Conservation (phyloP, 192 early-diverging fungal genomes). For the Backusella westeae region DNA sequence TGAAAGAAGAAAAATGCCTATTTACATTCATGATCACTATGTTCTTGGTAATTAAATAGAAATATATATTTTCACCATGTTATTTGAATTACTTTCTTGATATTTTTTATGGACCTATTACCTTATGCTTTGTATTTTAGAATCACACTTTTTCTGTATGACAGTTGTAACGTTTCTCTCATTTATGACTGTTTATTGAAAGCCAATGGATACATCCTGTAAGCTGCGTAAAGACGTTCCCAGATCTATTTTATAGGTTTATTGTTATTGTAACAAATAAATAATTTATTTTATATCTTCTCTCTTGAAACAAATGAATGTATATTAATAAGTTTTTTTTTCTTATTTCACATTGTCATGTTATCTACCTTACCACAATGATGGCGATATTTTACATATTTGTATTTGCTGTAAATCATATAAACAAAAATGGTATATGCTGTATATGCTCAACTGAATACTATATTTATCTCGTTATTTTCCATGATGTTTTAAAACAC, state of each 20-base stretch:
- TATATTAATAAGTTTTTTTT: background rate
- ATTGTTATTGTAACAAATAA: background rate
- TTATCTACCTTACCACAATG: no score
- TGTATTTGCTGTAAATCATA: no score
- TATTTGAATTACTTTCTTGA: background rate
- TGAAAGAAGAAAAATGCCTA: background rate
- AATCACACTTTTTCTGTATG: background rate
- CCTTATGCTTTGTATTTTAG: background rate
- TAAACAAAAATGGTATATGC: no score
- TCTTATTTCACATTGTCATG: no score
- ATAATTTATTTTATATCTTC: background rate
- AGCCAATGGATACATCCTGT: background rate
- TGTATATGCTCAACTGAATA: no score
- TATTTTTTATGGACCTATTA: background rate
- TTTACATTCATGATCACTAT: background rate
- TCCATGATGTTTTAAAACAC: no score
- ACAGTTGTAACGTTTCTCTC: background rate
- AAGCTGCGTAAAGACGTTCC: background rate
- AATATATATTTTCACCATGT: background rate
- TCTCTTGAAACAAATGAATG: background rate
- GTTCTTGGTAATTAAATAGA: background rate
- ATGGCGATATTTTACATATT: no score
- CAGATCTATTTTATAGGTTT: background rate
- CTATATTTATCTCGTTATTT: no score
- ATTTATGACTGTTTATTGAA: constrained; percentile 7